Base-by-base conservation (phyloP, 129 eudicot species). In the Artemisia tridentata region DNA sequence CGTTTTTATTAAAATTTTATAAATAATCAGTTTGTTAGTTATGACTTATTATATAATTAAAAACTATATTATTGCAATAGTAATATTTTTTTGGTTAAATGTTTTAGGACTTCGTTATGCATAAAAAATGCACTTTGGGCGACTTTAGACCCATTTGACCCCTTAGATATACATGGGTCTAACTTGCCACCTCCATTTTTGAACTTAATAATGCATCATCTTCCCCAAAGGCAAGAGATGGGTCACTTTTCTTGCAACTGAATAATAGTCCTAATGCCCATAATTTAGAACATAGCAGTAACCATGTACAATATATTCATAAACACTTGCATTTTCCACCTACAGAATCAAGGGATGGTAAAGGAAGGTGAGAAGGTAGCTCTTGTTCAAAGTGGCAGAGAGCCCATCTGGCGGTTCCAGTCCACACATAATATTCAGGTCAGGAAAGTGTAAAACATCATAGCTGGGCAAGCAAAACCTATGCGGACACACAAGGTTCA, bases 381-480 rank as follows among this genome's bases (percentile, higher is more conserved):
- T 65, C 95, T 92, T 69, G 96, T 92, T 71, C 98, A 92, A 79
- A 92, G 96, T 61, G 98, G 98, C 19, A 81, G 82, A 43, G 90
- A 89, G 73, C 96, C 98, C 3, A 92, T 92, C 65, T 92, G 98
- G 98, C 88, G 98, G 75, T 83, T 74, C 76, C 98, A 88, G n/a
- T 92, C 98, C 45, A 92, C 95, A 17, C 98, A 92, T 81, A 89
- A 89, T 65, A 92, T 92, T 72, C 98, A 92, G 79, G 95, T 92
- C 75, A 81, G 96, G 79, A 76, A 76, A 78, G 90, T 92, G 59
- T 92, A 86, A 86, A 86, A 69, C 49, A 21, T 57, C n/a, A 73
- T 18, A 38, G 23, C 52, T 14, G 21, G 34, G 75, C 21, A 12
- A 58, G 23, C 75, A 58, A 14, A 57, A 72, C n/a, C 34, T 11